Base-by-base conservation (phyloP, 1,284 basidiomycete species). In the Porogramme epimiltina region DNA sequence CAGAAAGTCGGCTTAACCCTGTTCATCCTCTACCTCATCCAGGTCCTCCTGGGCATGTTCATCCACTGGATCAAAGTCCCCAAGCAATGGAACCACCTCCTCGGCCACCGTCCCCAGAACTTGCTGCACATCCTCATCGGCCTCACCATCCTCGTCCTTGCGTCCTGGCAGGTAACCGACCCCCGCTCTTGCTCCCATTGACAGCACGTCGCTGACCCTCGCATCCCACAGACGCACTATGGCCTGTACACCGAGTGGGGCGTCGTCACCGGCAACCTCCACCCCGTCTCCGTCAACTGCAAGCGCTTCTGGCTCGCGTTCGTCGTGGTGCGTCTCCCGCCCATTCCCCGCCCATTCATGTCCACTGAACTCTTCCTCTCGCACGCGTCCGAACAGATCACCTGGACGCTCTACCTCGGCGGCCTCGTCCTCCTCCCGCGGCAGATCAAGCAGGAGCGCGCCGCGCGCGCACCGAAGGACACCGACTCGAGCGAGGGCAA, bases 1-100 rank as follows among this genome's bases (percentile, higher is more conserved):
- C 55, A 83, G 73, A 76, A 75, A 68, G 70, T 77, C 28, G 85
- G 85, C 24, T 67, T 82, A 25, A 73, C 78, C 4, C 71, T 88
- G 28, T 72, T 87, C 46, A 72, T 82, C 46, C 67, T 89, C 22
- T 80, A 85, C 60, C 47, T 81, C 31, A 33, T 75, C 10, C 85
- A 88, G 66, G 57, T 80, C 25, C 13, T 71, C 8, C 61, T 85
- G 4, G 85, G 85, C 8, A 41, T 68, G 1, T 59, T 81, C 54
- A 75, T 81, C 23, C 85, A 88, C 66, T 79, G 66, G 45, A 53
- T 77, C 64, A 82, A 81, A 55, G 59, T 72, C 18, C 73, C 73
- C 2, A 55, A 61, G 15, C 5, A 9, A 6, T 37, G 34, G 34
- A 37, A 9, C 9, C 34, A 6, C 13, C 70, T 77, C 62, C 49